Conservation (phyloP, 371 early-diverging fungal species). For the Fennellomyces sp. region DNA sequence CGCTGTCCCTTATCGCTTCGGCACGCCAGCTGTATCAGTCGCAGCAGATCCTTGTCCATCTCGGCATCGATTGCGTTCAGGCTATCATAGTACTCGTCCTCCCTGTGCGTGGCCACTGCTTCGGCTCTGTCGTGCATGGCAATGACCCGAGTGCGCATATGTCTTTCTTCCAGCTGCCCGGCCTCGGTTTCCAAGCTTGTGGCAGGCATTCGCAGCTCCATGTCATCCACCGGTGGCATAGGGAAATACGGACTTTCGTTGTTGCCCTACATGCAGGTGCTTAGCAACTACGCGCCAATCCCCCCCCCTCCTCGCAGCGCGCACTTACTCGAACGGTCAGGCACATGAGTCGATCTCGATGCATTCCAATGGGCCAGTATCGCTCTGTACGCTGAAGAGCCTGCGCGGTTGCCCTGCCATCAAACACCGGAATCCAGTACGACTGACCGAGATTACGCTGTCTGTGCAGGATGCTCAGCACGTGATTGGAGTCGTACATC, state of each 20-base stretch:
- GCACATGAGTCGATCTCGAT: conserved; percentile 64
- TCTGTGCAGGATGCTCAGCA: conserved; percentile 62
- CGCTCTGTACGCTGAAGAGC: conserved; percentile 34
- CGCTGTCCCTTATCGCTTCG: conserved; percentile 70
- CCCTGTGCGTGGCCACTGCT: conserved; percentile 41
- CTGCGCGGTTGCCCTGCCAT: conserved; percentile 42
- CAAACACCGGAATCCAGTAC: conserved; percentile 79
- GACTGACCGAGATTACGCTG: conserved; percentile 63
- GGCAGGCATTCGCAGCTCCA: conserved; percentile 76
- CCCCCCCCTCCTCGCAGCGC: no score
- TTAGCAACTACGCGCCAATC: no score
- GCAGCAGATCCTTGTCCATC: conserved; percentile 78
- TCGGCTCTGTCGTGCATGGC: conserved; percentile 54
- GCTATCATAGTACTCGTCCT: conserved; percentile 42
- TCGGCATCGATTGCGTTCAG: conserved; percentile 54
- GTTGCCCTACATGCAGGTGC: conserved; percentile 21
- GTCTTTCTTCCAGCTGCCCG: conserved; percentile 65
- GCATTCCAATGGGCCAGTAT: conserved; percentile 83
- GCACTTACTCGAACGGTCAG: conserved; percentile 64
- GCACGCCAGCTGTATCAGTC: conserved; percentile 80
- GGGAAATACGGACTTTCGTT: conserved; percentile 74
- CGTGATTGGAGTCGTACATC: conserved; percentile 70
- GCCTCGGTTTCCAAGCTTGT: conserved; percentile 51
- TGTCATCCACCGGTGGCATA: conserved; percentile 72
- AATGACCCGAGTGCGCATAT: conserved; percentile 47